Evolutionary conservation across 1,139 yeast genomes (phyloP).

Genomic region (Diutina siamensis): DNA sequence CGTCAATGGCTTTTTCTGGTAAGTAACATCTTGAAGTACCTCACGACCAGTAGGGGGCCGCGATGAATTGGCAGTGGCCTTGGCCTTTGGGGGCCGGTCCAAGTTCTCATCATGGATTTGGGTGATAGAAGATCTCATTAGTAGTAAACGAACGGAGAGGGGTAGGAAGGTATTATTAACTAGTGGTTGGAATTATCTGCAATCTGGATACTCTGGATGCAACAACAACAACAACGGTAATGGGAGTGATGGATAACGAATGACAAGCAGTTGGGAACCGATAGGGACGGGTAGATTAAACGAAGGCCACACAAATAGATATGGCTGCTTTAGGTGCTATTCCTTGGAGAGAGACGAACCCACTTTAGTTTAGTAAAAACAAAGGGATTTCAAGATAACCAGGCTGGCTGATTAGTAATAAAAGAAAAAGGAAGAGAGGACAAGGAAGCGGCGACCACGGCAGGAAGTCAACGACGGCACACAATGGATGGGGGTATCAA

Average conservation of each 20-base stretch:
- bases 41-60: neutral
- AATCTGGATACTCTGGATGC: neutral
- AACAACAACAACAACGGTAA: neutral
- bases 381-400: neutral
- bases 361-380: constrained; percentile 4
- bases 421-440: neutral
- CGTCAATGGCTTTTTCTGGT: constrained; percentile 4
- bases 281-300: too few species aligned
- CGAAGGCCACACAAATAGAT: too few species aligned
- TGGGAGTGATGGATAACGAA: neutral
- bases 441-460: constrained; percentile 4
- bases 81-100: constrained; percentile 2
- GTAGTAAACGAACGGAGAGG: neutral
- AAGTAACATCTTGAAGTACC: constrained; percentile 3
- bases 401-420: neutral
- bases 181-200: neutral
- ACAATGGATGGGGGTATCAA: neutral
- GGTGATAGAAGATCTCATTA: neutral
- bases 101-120: constrained; percentile 4
- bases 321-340: neutral
- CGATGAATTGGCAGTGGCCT: neutral
- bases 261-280: constrained; percentile 4
- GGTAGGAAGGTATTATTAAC: neutral
- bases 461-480: neutral
- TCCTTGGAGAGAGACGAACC: neutral